phyloP scores from a whole-genome alignment of 2,329 filamentous ascomycete species.

The Huntiella abstrusa region DNA sequence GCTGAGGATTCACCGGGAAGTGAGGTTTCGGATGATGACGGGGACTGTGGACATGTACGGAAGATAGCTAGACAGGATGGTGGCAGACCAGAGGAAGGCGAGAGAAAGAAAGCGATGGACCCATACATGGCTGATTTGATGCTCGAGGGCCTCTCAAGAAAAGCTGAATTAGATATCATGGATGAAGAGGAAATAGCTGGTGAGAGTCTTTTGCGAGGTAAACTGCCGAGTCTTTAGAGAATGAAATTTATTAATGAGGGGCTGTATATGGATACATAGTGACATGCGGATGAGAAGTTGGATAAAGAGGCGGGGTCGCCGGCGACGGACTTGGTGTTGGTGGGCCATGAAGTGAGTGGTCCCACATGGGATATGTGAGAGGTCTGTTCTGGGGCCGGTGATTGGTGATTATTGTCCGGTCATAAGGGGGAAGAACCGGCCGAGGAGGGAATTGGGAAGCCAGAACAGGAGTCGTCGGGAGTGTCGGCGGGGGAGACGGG shows the following conservation, averaged over 20 bases:
- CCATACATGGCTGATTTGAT: neutral
- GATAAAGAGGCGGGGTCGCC: neutral
- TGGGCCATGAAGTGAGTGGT: neutral
- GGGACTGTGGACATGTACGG: too few relatives aligned
- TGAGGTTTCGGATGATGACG: too few relatives aligned
- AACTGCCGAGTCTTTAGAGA: neutral
- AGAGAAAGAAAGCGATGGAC: neutral
- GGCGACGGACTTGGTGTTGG: neutral
- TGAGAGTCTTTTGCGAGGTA: neutral
- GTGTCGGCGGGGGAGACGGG: neutral
- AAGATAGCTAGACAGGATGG: too few relatives aligned
- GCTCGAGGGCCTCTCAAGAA: neutral
- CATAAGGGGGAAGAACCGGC: neutral
- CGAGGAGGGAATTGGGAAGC: neutral
- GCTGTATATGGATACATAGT: neutral
- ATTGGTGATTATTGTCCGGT: neutral
- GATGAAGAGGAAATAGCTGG: neutral
- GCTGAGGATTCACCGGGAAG: too few relatives aligned
- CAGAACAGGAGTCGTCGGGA: neutral
- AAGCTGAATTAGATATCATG: neutral
- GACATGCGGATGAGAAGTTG: neutral
- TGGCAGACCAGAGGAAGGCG: too few relatives aligned
- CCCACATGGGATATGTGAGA: neutral
- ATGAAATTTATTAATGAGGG: neutral
- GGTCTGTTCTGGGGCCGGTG: neutral